Percentiles rank a stretch among this genome's conserved stretches.
These are phyloP conservation scores for Voacanga thouarsii DNA, from an alignment of 257 asterid species.

Conservation along the genomic window DNA sequence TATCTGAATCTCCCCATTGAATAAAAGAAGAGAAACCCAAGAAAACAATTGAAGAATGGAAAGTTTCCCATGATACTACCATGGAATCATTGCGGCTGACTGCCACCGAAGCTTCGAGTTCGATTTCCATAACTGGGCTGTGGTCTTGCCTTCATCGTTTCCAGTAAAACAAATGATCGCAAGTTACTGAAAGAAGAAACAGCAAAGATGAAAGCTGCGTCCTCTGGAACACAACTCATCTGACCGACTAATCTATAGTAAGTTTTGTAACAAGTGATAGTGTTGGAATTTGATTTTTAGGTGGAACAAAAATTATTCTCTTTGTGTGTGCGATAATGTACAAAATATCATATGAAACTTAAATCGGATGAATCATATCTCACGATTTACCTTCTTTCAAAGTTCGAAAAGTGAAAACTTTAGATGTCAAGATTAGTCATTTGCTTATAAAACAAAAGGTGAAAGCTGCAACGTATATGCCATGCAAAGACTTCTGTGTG, in stretches of 20 bases:
- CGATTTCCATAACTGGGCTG: slow-evolving; percentile 10
- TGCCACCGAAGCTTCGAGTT: background rate
- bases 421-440: too few species aligned
- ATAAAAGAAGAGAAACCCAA: background rate
- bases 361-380: too few species aligned
- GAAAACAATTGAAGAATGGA: background rate
- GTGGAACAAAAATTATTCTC: too few species aligned
- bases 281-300: too few species aligned
- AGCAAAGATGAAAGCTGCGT: background rate
- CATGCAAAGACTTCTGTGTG: background rate
- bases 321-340: too few species aligned
- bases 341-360: too few species aligned
- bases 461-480: background rate
- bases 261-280: too few species aligned
- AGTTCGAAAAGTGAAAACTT: too few species aligned
- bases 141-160: slow-evolving; percentile 14
- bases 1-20: background rate
- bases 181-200: background rate
- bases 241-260: too few species aligned
- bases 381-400: too few species aligned
- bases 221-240: too few species aligned
- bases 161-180: background rate
- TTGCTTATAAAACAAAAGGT: too few species aligned
- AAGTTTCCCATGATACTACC: slow-evolving; percentile 5
- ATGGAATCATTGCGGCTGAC: slow-evolving; percentile 7